Evolutionary conservation across 1,139 yeast species (phyloP).

Genomic region (Debaryomyces fabryi): DNA sequence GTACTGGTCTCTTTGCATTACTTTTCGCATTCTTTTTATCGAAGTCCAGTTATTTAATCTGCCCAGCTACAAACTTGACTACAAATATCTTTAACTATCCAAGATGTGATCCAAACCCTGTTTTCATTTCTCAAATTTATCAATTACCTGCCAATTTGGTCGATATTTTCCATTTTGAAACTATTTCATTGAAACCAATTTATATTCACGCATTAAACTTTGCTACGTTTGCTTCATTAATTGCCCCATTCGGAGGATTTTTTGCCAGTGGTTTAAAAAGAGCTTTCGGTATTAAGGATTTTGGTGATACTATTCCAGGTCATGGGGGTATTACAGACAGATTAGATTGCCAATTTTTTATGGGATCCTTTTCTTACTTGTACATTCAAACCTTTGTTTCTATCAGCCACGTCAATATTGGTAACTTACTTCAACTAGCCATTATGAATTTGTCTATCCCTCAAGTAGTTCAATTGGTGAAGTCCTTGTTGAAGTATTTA

Average conservation of each 20-base stretch:
- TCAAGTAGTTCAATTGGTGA: slow-evolving; percentile 66
- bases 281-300: slow-evolving; percentile 78
- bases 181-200: slow-evolving; percentile 74
- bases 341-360: slow-evolving; percentile 95
- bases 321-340: slow-evolving; percentile 99
- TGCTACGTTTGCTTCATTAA: slow-evolving; percentile 93
- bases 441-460: slow-evolving; percentile 68
- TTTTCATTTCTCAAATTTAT: slow-evolving; percentile 77
- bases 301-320: slow-evolving; percentile 56
- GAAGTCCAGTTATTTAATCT: slow-evolving; percentile 73
- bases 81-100: slow-evolving; percentile 51
- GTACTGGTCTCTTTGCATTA: slow-evolving; percentile 79
- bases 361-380: slow-evolving; percentile 94
- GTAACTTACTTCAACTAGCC: slow-evolving; percentile 73
- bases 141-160: slow-evolving; percentile 72
- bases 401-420: slow-evolving; percentile 69
- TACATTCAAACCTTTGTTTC: slow-evolving; percentile 92
- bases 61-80: slow-evolving; percentile 77
- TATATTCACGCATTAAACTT: slow-evolving; percentile 84
- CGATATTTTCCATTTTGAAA: slow-evolving; percentile 42
- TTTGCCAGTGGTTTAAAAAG: slow-evolving; percentile 96
- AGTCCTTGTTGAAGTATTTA: slow-evolving; percentile 64
- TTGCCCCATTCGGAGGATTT: slow-evolving; percentile 99
- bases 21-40: slow-evolving; percentile 65
- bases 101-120: slow-evolving; percentile 83